Conservation (phyloP, 768 basidiomycete species). For the Kwoniella dejecticola region DNA sequence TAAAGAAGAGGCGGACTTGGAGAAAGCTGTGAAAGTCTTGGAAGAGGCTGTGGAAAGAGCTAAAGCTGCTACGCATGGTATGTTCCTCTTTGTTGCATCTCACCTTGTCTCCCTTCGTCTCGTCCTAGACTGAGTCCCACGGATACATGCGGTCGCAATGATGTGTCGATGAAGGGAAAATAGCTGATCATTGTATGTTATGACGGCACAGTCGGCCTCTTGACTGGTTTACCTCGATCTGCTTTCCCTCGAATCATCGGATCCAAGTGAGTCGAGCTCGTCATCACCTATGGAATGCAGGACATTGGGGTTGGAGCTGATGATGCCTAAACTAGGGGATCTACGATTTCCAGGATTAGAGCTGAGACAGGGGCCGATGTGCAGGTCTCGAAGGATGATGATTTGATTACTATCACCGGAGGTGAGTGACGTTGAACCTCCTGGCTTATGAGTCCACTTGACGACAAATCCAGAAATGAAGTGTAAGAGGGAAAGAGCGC, state of each 20-base stretch:
- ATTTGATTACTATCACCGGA: constrained; percentile 75
- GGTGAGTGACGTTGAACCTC: constrained; percentile 69
- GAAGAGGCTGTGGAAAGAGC: constrained; percentile 47
- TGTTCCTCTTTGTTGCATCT: constrained; percentile 18
- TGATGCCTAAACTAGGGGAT: too few species aligned
- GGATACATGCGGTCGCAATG: not conserved
- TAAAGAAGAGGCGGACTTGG: constrained; percentile 70
- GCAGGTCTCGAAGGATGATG: constrained; percentile 83
- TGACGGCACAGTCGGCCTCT: constrained; percentile 44
- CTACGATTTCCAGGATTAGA: constrained; percentile 84
- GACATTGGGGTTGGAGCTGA: too few species aligned
- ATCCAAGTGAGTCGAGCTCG: constrained; percentile 66
- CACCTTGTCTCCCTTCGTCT: too few species aligned
- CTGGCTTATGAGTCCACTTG: too few species aligned
- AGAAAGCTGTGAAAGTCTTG: constrained; percentile 66
- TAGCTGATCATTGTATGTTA: not conserved
- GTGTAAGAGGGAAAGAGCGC: too few species aligned
- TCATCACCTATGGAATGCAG: too few species aligned
- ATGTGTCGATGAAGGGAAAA: not conserved
- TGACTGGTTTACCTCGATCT: constrained; percentile 61
- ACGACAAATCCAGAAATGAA: too few species aligned
- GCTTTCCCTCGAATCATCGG: constrained; percentile 93
- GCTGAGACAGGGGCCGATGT: constrained; percentile 90
- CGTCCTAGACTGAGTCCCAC: too few species aligned
- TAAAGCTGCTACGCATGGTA: constrained; percentile 47